Base-by-base conservation (phyloP, 805 yeast species). In the Candida pini region DNA sequence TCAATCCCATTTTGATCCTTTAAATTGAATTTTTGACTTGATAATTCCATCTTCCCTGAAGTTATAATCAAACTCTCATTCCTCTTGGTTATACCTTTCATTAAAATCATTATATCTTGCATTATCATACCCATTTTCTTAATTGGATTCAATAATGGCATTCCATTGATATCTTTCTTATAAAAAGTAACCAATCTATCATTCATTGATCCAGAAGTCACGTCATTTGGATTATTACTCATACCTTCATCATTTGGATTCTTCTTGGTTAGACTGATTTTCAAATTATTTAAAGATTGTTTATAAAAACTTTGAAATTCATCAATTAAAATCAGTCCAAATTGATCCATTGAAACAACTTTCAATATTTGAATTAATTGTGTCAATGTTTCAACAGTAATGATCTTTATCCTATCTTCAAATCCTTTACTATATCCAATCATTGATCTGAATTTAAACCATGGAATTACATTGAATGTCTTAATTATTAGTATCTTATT, bases 241-340 rank as follows among this genome's bases (percentile, higher is more conserved):
- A 15, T 22, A 7, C 31, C 28, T 12, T 26, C 29, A 8, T 28
- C 33, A 28, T 15, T 21, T n/a, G 20, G 28, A 28, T 22, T 18
- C 14, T 19, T 38, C 22, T 25, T 28, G 30, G 9, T 22, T 16
- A 26, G 21, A 9, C 20, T 24, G 9, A 29, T 31, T 33, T 30
- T 38, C 31, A 38, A 34, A 21, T 36, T 36, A 29, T 15, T 27
- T 18, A 35, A 38, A 12, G 40, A 38, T 18, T 26, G 37, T 18
- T 51, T 47, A 35, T 50, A 55, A 6, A 54, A 26, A 3, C 27
- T 43, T 24, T 52, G 52, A 36, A 58, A 58, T 13, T 52, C 53
- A 25, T 56, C 61, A 2, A 58, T 34, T 4, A 58, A 24, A 2
- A 57, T 39, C 28, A 56, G 27, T 9, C 44, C 47, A 28, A 47